Evolutionary conservation across 345 rosid genomes (phyloP), one percentile per base, ranked within the genome.

Genomic region (Abelmoschus esculentus): DNA sequence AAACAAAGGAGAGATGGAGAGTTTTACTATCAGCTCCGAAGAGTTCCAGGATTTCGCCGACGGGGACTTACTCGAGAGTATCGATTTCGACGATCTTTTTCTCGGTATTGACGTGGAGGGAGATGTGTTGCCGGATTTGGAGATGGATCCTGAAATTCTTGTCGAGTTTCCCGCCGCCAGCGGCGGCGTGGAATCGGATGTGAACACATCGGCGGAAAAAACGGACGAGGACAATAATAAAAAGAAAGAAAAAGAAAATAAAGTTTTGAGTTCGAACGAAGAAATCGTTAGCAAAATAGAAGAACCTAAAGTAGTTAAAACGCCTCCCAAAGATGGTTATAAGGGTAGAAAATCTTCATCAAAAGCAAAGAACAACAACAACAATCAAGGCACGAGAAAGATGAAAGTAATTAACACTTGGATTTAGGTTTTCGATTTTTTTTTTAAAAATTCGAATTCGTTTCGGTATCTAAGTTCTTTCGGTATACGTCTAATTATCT

Each of bases 61-160:
- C 46, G 76, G 79, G 47, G 62, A 69, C 73, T 57, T 84, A 75
- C 78, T 84, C 0, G 95, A 83, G 38, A 82, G 86, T 69, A 89
- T 93, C 49, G 87, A 89, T 76, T 91, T 91, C 63, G 96, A 88
- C 14, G 91, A 93, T 73, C 80, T 93, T 78, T 91, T 93, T 26
- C 60, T 73, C 64, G 87, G 89, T 2, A 84, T 92, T 29, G 64
- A 83, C 46, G 66, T 61, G 3, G 89, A 80, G 15, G 87, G 79
- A 5, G 96, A 86, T 58, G 74, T 72, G 65, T 67, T 86, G 17
- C 92, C 95, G 2, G 93, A 84, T 61, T 77, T 89, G 90, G 97
- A 90, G 80, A 77, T 87, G 81, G 93, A 81, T 69, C 76, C 82
- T 0, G 97, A 89, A 68, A 77, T 87, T 65, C 81, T 88, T 6